Evolutionary conservation across 306 rosid genomes (phyloP), one percentile per base, ranked within the genome.

Genomic region (Pyrus betulifolia): DNA sequence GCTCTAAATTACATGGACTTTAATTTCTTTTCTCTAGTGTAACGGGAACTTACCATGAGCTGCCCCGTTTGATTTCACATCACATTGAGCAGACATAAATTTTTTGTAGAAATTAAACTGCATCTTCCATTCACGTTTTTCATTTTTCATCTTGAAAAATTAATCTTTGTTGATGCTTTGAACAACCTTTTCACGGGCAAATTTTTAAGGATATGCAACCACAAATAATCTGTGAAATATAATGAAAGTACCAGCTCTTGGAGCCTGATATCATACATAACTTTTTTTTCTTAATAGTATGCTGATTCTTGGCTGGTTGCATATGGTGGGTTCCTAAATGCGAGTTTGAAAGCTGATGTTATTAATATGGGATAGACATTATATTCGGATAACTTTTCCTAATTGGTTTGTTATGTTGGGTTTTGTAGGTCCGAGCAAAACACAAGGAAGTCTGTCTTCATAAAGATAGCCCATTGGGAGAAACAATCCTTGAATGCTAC

Each of bases 391-490:
- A 42, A 28, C n/a, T 14, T 52, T 44, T 76, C 30, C 68, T 33
- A 30, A 28, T 8, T 64, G 45, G 45, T 25, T 42, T 60, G 30
- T 77, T 74, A 61, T 75, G 51, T 78, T 76, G 79, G 80, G 57
- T 69, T 59, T 25, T 87, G 74, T 83, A 96, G 99, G 99, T 96
- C 70, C 92, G 99, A 74, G 98, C 99, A 67, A 96, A 96, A 68
- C 99, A 96, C 86, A 96, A 92, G 86, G 99, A 96, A 87, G 99
- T 96, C 25, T 96, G 99, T 85, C 94, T 96, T 76, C 99, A 96
- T 76, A 96, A 96, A 87, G 99, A 96, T 67, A 96, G 99, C 76
- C 98, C 99, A 13, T 64, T 96, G 82, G 99, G 99, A 70, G 99
- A 96, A 89, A 96, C 99, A 45, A 96, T 96, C 82, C 98, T 96